Conservation (phyloP, 352 stramenopile species). For the Pseudoperonospora humuli region DNA sequence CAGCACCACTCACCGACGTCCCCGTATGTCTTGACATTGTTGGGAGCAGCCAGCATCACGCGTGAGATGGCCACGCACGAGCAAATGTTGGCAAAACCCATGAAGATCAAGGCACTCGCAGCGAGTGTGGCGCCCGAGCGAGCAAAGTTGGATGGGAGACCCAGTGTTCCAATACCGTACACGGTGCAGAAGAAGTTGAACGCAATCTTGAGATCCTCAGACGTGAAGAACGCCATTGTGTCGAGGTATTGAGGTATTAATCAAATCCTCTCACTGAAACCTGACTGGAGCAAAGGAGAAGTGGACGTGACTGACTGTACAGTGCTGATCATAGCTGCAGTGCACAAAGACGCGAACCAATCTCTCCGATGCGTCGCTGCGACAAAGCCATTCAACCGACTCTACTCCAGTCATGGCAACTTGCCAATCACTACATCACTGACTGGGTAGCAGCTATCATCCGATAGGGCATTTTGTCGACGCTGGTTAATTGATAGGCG, state of each 20-base stretch:
- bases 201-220: conserved; percentile 54
- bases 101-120: conserved; percentile 43
- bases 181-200: conserved; percentile 65
- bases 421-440: conserved; percentile 16
- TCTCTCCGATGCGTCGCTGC: conserved; percentile 1
- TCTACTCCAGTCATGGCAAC: conserved; percentile 16
- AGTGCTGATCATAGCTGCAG: neutral
- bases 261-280: too few species aligned
- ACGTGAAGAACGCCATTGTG: conserved; percentile 45
- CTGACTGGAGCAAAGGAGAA: conserved; percentile 14
- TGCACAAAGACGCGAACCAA: conserved; percentile 14
- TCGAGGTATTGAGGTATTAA: neutral
- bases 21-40: conserved; percentile 50
- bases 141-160: conserved; percentile 54
- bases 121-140: conserved; percentile 39
- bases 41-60: conserved; percentile 50
- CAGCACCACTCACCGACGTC: conserved; percentile 58
- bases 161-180: conserved; percentile 58
- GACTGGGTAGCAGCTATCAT: conserved; percentile 8
- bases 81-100: conserved; percentile 56
- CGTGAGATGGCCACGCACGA: conserved; percentile 49
- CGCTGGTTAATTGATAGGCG: conserved; percentile 13
- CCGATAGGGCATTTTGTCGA: conserved; percentile 11
- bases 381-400: neutral
- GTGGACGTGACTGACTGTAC: conserved; percentile 4